A percentile compares a stretch with the other conserved stretches of the same genome.
Conservation (phyloP, 73 alveolate genomes). For the Tetrahymena elliotti region DNA sequence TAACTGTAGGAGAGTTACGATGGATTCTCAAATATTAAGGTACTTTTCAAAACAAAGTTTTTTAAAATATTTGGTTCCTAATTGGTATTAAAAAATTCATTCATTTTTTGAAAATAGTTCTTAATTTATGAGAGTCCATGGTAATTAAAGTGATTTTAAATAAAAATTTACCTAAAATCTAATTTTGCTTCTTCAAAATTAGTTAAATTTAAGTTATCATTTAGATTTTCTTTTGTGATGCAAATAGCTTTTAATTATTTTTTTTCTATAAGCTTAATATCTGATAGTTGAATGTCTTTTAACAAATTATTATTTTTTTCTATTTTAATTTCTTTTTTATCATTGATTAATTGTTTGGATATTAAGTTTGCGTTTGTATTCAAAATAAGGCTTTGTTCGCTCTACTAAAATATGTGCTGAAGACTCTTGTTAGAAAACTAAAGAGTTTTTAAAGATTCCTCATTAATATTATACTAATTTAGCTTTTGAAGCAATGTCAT, state of each 20-base stretch:
- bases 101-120: too few relatives aligned
- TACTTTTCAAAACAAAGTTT: too few relatives aligned
- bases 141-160: too few relatives aligned
- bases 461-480: not conserved
- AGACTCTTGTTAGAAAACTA: not conserved
- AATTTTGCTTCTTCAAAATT: not conserved
- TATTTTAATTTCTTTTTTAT: too few relatives aligned
- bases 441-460: not conserved
- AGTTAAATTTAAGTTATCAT: not conserved
- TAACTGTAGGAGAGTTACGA: too few relatives aligned
- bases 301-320: not conserved
- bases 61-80: too few relatives aligned
- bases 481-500: not conserved
- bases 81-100: too few relatives aligned
- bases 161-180: not conserved
- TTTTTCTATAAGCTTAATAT: not conserved
- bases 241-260: not conserved
- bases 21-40: too few relatives aligned
- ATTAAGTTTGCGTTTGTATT: not conserved
- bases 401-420: not conserved
- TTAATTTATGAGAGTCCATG: too few relatives aligned
- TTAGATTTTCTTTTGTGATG: too few relatives aligned
- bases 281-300: not conserved
- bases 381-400: not conserved
- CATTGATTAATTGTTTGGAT: not conserved